Conservation (phyloP, 148 eudicot species). For the Salicornia ramosissima region DNA sequence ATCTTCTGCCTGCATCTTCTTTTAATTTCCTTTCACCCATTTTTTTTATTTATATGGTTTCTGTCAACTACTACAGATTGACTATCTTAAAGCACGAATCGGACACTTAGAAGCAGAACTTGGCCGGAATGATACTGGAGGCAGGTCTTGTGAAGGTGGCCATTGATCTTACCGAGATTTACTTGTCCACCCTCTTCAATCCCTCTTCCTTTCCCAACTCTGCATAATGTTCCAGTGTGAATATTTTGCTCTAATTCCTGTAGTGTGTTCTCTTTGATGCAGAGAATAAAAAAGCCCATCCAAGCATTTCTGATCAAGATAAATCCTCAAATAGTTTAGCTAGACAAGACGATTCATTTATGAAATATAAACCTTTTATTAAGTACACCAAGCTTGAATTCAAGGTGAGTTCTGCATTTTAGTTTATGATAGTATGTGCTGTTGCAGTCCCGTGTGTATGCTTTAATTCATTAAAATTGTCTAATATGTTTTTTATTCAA, state of each 20-base stretch:
- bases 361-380: conserved; percentile 58
- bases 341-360: conserved; percentile 33
- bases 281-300: conserved; percentile 32
- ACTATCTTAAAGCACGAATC: conserved; percentile 48
- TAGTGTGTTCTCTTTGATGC: conserved; percentile 6
- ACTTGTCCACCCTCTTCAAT: neutral
- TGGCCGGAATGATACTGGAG: conserved; percentile 34
- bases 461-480: conserved; percentile 5
- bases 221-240: conserved; percentile 6
- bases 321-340: conserved; percentile 31
- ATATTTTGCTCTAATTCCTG: neutral
- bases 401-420: conserved; percentile 39
- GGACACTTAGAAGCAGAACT: conserved; percentile 49
- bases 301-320: conserved; percentile 29
- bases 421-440: neutral
- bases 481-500: conserved; percentile 7
- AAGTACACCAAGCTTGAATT: conserved; percentile 81
- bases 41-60: neutral
- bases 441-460: conserved; percentile 1
- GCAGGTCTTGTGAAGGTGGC: conserved; percentile 20
- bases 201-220: conserved; percentile 1
- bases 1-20: conserved; percentile 16
- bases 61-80: conserved; percentile 40
- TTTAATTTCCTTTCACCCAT: neutral
- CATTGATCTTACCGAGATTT: neutral